Evolutionary conservation across 768 basidiomycete species (phyloP).

Genomic region (Pseudohyphozyma bogoriensis): DNA sequence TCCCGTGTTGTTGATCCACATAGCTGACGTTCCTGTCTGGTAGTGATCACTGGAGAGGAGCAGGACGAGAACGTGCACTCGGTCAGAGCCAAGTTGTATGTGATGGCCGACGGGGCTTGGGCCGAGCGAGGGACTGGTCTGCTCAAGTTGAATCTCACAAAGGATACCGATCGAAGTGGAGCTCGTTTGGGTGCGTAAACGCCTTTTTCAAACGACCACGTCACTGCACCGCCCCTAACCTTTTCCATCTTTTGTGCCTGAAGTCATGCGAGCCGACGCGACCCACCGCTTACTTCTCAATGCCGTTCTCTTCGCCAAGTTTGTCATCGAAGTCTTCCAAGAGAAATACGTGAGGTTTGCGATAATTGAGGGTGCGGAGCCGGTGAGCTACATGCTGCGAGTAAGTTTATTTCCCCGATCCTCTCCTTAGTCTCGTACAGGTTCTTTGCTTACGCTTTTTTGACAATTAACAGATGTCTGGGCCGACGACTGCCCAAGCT

Average conservation of each 20-base stretch:
- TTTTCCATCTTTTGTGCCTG: background rate
- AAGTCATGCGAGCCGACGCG: slow-evolving; percentile 32
- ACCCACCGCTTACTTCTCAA: slow-evolving; percentile 31
- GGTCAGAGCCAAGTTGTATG: slow-evolving; percentile 24
- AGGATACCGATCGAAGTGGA: background rate
- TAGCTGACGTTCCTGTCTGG: background rate
- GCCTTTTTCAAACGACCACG: background rate
- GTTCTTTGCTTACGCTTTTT: background rate
- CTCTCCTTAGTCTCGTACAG: background rate
- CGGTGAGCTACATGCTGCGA: slow-evolving; percentile 29
- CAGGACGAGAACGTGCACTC: slow-evolving; percentile 22
- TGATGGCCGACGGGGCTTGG: slow-evolving; percentile 25
- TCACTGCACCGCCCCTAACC: background rate
- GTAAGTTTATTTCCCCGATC: background rate
- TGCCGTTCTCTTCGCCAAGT: slow-evolving; percentile 26
- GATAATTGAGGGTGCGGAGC: slow-evolving; percentile 12
- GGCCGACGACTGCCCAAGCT: background rate
- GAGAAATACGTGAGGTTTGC: slow-evolving; percentile 31
- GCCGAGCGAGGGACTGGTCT: slow-evolving; percentile 27
- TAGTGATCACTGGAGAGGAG: slow-evolving; percentile 28
- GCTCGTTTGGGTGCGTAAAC: slow-evolving; percentile 20
- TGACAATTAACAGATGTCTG: background rate
- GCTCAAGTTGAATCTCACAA: slow-evolving; percentile 23
- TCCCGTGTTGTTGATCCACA: background rate
- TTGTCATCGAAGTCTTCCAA: slow-evolving; percentile 24